phyloP scores from a whole-genome alignment of 176 grass and related monocot species.

The Calamus simplicifolius region DNA sequence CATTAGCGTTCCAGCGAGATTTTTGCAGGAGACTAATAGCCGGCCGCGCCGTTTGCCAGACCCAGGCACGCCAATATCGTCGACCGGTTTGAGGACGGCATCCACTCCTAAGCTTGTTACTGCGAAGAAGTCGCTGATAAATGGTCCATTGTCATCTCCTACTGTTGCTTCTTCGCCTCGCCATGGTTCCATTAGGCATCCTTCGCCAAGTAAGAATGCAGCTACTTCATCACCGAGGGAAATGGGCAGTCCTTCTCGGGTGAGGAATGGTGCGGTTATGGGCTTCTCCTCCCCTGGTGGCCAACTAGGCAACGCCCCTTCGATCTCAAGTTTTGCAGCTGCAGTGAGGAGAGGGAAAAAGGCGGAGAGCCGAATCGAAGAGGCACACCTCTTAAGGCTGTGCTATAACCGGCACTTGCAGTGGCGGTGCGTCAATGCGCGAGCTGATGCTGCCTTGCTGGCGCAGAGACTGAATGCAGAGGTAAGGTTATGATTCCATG shows the following conservation, averaged over 20 bases:
- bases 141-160: conserved; percentile 34
- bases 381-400: conserved; percentile 69
- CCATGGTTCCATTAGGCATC: conserved; percentile 35
- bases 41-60: conserved; percentile 34
- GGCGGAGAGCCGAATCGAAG: conserved; percentile 54
- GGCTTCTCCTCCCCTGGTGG: conserved; percentile 16
- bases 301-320: conserved; percentile 45
- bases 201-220: conserved; percentile 42
- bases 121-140: conserved; percentile 46
- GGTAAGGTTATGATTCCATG: conserved; percentile 38
- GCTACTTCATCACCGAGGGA: conserved; percentile 32
- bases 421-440: conserved; percentile 75
- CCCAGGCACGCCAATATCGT: conserved; percentile 32
- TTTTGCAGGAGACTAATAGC: conserved; percentile 42
- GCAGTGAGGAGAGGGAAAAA: conserved; percentile 61
- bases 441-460: conserved; percentile 42
- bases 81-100: conserved; percentile 19
- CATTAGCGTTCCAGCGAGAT: conserved; percentile 52
- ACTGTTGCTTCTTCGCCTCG: conserved; percentile 10
- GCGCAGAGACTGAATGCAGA: conserved; percentile 50
- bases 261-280: conserved; percentile 24
- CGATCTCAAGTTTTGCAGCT: conserved; percentile 31
- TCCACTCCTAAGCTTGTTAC: background rate
- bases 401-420: conserved; percentile 64
- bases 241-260: conserved; percentile 49